Evolutionary conservation across 306 rosid species (phyloP), one percentile per base, ranked within the genome.

Genomic region (Corylus heterophylla): DNA sequence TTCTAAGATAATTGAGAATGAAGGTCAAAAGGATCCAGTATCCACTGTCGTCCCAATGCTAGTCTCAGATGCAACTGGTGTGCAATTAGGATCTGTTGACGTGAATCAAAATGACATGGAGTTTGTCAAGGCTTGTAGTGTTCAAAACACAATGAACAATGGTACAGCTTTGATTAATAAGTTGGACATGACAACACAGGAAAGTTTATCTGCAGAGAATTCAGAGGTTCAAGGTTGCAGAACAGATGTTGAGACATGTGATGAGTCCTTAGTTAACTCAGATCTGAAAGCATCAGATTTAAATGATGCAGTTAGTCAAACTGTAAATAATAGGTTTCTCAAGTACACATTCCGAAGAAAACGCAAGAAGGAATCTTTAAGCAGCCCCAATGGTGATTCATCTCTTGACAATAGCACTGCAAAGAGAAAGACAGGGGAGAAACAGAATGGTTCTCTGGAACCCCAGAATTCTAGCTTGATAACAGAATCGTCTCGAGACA

Each of bases 261-360:
- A 75, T 13, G 74, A 73, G 71, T 73, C 82, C 51, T 76, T 79
- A 37, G 75, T 83, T 74, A 84, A 77, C 37, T 58, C 69, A 69
- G 85, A 77, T 58, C 54, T 68, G 16, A 88, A 89, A 87, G 74
- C 54, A 68, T 84, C 89, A 64, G 76, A 85, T 67, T 56, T 67
- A 79, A 84, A 81, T 49, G 87, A 78, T 56, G 90, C 78, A 70
- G 80, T 78, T 74, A 77, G 79, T 81, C 89, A 78, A 80, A 66
- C 83, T 4, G 73, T 47, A 58, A 81, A 86, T 83, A 91, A 82
- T 77, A 89, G 82, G 86, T 78, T 90, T 82, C 89, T 93, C 50
- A 89, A 88, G 84, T 91, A 88, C 80, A 93, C 98, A 35, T 93
- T 93, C 85, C 81, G 72, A 74, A 93, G 97, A 85, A 93, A 91